Evolutionary conservation across 768 basidiomycete species (phyloP).

Genomic region (Suillus occidentalis): DNA sequence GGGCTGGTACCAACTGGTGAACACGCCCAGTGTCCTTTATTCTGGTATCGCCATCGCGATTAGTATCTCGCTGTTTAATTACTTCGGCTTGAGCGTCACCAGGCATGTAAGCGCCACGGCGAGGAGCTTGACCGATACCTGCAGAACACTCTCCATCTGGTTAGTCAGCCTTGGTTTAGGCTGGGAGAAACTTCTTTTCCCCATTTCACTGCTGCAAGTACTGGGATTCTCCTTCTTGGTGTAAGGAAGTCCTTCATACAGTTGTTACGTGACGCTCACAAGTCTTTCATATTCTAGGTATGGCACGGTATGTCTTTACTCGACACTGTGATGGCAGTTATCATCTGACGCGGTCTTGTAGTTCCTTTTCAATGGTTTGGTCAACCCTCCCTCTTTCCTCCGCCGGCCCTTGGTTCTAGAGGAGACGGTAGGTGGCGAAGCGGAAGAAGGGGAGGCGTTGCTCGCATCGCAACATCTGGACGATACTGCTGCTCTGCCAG

Average conservation of each 20-base stretch:
- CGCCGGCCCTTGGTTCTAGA: slow-evolving; percentile 39
- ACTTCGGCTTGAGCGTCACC: slow-evolving; percentile 91
- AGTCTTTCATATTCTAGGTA: slow-evolving; percentile 49
- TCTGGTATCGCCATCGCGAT: slow-evolving; percentile 70
- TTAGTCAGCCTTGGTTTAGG: slow-evolving; percentile 83
- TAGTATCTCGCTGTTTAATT: slow-evolving; percentile 83
- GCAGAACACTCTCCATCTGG: slow-evolving; percentile 96
- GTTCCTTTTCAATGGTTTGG: slow-evolving; percentile 90
- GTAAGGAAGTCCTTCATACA: slow-evolving; percentile 49
- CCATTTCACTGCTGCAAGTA: slow-evolving; percentile 81
- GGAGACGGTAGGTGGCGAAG: slow-evolving; percentile 38
- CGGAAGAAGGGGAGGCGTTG: slow-evolving; percentile 58
- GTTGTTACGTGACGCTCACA: slow-evolving; percentile 7
- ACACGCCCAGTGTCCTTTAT: slow-evolving; percentile 69
- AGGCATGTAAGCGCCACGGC: slow-evolving; percentile 91
- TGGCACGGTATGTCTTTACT: slow-evolving; percentile 64
- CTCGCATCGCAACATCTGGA: slow-evolving; percentile 50
- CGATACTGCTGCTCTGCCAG: slow-evolving; percentile 82
- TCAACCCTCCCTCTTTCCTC: slow-evolving; percentile 62
- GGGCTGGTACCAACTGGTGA: slow-evolving; percentile 87
- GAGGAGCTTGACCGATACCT: slow-evolving; percentile 89
- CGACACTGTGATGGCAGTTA: slow-evolving; percentile 1
- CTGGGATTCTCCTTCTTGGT: slow-evolving; percentile 86
- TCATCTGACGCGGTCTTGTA: slow-evolving; percentile 25
- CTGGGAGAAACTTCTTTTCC: slow-evolving; percentile 86